A percentile compares a stretch with the other conserved stretches of the same genome.
Evolutionary conservation across 2,329 filamentous ascomycete species (phyloP).

Genomic region (Pseudocercospora eumusae): DNA sequence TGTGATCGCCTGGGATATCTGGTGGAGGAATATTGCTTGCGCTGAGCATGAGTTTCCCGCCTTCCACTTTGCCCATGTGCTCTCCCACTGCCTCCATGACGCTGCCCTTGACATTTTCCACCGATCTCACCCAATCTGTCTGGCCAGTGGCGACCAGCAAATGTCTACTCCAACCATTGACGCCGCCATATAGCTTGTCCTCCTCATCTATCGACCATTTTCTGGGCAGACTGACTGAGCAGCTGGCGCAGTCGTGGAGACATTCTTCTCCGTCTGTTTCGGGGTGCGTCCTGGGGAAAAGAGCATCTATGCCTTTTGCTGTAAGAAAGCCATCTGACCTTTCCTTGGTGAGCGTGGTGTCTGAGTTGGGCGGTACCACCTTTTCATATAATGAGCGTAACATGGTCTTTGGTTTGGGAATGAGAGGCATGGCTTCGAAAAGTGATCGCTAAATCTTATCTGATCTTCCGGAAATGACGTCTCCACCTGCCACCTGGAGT

Average conservation of each 20-base stretch:
- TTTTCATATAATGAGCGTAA: constrained; percentile 19
- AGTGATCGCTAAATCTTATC: constrained; percentile 1
- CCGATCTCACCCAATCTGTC: constrained; percentile 88
- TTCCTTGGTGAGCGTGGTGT: constrained; percentile 31
- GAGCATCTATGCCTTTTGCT: constrained; percentile 49
- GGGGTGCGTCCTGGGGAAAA: constrained; percentile 77
- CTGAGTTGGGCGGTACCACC: constrained; percentile 27
- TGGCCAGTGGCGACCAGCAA: constrained; percentile 93
- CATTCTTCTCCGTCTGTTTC: constrained; percentile 84
- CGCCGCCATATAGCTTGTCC: constrained; percentile 78
- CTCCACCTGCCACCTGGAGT: too few relatives aligned
- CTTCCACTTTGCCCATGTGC: constrained; percentile 32
- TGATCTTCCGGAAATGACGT: constrained; percentile 7
- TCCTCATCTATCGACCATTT: constrained; percentile 70
- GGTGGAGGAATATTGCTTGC: constrained; percentile 89
- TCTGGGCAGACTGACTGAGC: constrained; percentile 76
- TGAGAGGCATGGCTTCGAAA: constrained; percentile 2
- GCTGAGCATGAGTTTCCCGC: constrained; percentile 77
- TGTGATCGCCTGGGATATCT: constrained; percentile 59
- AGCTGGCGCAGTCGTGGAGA: constrained; percentile 79
- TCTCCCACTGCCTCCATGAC: constrained; percentile 57
- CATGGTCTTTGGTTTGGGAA: constrained; percentile 19
- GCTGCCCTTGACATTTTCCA: constrained; percentile 75
- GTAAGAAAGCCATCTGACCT: constrained; percentile 49
- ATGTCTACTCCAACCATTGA: constrained; percentile 88